A percentile compares a stretch with the other conserved stretches of the same genome.
These are phyloP conservation scores for Aspergillus asperescens DNA, from an alignment of 495 filamentous ascomycete genomes.

Conservation along the genomic window DNA sequence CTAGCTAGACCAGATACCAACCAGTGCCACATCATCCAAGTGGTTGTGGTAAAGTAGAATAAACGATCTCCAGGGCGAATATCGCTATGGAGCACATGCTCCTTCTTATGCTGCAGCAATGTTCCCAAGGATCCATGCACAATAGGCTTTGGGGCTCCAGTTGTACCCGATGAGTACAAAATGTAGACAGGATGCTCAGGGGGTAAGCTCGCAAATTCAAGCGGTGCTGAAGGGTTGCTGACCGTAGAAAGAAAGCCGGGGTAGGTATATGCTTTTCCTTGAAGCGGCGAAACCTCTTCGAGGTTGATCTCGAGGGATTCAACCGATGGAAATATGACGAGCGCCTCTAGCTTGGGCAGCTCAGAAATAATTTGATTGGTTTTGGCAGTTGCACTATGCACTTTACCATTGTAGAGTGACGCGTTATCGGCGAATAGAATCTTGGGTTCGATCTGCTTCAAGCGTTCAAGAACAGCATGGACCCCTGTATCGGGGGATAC, in stretches of 20 bases:
- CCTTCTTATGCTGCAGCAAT: constrained; percentile 90
- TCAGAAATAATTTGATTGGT: constrained; percentile 61
- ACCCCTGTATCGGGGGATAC: constrained; percentile 82
- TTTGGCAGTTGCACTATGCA: constrained; percentile 67
- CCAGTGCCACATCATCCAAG: constrained; percentile 99
- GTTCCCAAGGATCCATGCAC: constrained; percentile 85
- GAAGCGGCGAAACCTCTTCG: constrained; percentile 37
- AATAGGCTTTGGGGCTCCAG: constrained; percentile 87
- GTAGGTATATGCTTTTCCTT: constrained; percentile 50
- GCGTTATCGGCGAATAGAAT: constrained; percentile 82
- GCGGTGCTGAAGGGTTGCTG: constrained; percentile 37
- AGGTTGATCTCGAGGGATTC: constrained; percentile 44
- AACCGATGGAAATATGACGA: constrained; percentile 66
- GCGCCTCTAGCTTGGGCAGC: constrained; percentile 56
- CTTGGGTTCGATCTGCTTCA: constrained; percentile 74
- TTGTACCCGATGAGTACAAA: constrained; percentile 82
- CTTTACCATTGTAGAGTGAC: constrained; percentile 81
- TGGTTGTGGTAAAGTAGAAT: constrained; percentile 86
- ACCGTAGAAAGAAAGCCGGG: constrained; percentile 44
- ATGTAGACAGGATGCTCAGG: constrained; percentile 87
- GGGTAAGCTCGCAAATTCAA: constrained; percentile 66
- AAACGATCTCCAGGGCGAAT: constrained; percentile 60
- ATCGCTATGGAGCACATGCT: constrained; percentile 78
- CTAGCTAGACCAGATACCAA: constrained; percentile 74
- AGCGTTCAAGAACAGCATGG: constrained; percentile 72